Evolutionary conservation across 1,284 basidiomycete species (phyloP).

Genomic region (Irpex sp.): DNA sequence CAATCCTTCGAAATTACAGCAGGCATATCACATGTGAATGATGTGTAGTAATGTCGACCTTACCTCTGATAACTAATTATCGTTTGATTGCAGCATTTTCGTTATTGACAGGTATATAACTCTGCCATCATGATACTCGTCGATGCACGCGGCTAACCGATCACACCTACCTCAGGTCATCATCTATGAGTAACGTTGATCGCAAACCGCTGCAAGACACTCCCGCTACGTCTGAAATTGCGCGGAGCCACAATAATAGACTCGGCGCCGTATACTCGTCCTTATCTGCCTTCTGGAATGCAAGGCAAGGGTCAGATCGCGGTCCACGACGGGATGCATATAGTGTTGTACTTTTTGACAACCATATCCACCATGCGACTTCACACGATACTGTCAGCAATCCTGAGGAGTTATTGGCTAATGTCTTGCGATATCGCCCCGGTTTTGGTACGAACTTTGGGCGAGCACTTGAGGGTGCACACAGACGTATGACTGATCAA

Average conservation of each 20-base stretch:
- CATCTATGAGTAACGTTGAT: slow-evolving; percentile 45
- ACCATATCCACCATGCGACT: neutral
- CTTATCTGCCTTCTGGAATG: slow-evolving; percentile 50
- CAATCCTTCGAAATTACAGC: slow-evolving; percentile 51
- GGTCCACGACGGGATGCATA: slow-evolving; percentile 49
- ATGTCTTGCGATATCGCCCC: slow-evolving; percentile 32
- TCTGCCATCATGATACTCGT: neutral
- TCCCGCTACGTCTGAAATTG: slow-evolving; percentile 40
- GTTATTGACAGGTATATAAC: slow-evolving; percentile 43
- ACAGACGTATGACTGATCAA: slow-evolving; percentile 38
- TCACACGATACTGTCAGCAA: slow-evolving; percentile 33
- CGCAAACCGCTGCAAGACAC: slow-evolving; percentile 41
- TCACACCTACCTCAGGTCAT: slow-evolving; percentile 34
- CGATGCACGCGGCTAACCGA: neutral
- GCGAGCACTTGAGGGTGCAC: slow-evolving; percentile 35
- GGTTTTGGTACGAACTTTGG: slow-evolving; percentile 47
- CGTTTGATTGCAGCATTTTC: slow-evolving; percentile 38
- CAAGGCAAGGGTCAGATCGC: slow-evolving; percentile 39
- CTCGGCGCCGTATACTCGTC: slow-evolving; percentile 58
- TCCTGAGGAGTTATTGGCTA: slow-evolving; percentile 42
- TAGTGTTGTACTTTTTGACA: slow-evolving; percentile 50
- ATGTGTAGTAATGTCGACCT: neutral
- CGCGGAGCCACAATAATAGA: slow-evolving; percentile 38
- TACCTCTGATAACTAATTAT: neutral
- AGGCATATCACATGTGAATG: slow-evolving; percentile 58